phyloP scores from a whole-genome alignment of 2,329 filamentous ascomycete genomes.

The Xylariaceae sp. region DNA sequence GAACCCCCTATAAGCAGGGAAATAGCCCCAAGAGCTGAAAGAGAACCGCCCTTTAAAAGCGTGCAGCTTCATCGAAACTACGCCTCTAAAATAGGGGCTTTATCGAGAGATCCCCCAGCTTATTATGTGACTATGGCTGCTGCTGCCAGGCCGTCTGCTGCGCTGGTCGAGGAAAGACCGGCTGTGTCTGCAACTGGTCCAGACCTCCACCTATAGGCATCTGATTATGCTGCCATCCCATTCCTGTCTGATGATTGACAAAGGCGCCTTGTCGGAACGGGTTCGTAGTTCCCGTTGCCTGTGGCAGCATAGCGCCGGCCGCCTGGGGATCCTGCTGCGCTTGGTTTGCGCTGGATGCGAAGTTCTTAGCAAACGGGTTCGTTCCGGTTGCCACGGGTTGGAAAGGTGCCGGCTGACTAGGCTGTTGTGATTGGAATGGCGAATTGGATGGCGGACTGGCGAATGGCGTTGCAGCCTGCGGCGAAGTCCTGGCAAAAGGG shows the following conservation, averaged over 20 bases:
- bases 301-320: slow-evolving; percentile 54
- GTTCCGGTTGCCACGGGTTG: slow-evolving; percentile 51
- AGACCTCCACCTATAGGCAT: slow-evolving; percentile 75
- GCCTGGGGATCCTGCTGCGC: slow-evolving; percentile 41
- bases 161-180: slow-evolving; percentile 78
- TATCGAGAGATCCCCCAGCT: not conserved
- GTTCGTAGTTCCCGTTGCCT: slow-evolving; percentile 84
- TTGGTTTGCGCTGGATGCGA: slow-evolving; percentile 32
- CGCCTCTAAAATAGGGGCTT: not conserved
- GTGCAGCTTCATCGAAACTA: slow-evolving; percentile 9
- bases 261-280: slow-evolving; percentile 90
- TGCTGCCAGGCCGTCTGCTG: slow-evolving; percentile 59
- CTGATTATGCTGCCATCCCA: slow-evolving; percentile 79
- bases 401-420: slow-evolving; percentile 37
- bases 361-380: slow-evolving; percentile 54
- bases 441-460: slow-evolving; percentile 34
- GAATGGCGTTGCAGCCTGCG: slow-evolving; percentile 39
- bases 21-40: not conserved
- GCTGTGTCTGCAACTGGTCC: slow-evolving; percentile 72
- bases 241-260: slow-evolving; percentile 80
- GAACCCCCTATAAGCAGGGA: not conserved
- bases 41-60: slow-evolving; percentile 4
- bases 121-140: slow-evolving; percentile 25
- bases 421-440: slow-evolving; percentile 42
- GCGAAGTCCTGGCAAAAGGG: slow-evolving; percentile 70